Conservation (phyloP, 441 rosid genomes). For the Codiaeum variegatum region DNA sequence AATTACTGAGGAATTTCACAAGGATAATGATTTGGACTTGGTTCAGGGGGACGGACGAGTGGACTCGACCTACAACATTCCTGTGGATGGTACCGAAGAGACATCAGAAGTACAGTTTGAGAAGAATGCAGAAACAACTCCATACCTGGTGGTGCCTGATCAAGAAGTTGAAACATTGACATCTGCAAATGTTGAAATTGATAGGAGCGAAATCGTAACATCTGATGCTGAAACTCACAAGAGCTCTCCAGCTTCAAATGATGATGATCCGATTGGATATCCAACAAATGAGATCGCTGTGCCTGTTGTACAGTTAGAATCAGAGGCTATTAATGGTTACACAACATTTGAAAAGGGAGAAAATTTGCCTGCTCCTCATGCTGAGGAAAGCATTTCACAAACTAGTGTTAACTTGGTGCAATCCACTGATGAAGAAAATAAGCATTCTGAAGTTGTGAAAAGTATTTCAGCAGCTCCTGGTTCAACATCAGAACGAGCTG, state of each 20-base stretch:
- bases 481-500: slow-evolving; percentile 10
- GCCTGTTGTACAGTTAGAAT: slow-evolving; percentile 22
- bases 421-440: slow-evolving; percentile 24
- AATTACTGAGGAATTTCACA: not conserved
- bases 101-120: slow-evolving; percentile 22
- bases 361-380: slow-evolving; percentile 18
- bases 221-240: slow-evolving; percentile 11
- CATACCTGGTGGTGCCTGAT: slow-evolving; percentile 1
- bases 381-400: slow-evolving; percentile 25
- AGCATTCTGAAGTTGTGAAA: slow-evolving; percentile 24
- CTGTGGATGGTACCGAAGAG: slow-evolving; percentile 15
- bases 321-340: slow-evolving; percentile 24
- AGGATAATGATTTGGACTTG: slow-evolving; percentile 22
- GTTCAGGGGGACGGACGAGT: slow-evolving; percentile 24
- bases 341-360: slow-evolving; percentile 24
- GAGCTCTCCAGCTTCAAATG: slow-evolving; percentile 2
- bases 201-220: slow-evolving; percentile 13
- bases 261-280: not conserved
- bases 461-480: slow-evolving; percentile 22
- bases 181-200: not conserved
- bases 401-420: slow-evolving; percentile 21
- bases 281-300: slow-evolving; percentile 3
- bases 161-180: slow-evolving; percentile 26
- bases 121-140: slow-evolving; percentile 21
- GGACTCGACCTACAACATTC: slow-evolving; percentile 24